Evolutionary conservation across 202 grass and related monocot species (phyloP).

Genomic region (Carex arenaria): DNA sequence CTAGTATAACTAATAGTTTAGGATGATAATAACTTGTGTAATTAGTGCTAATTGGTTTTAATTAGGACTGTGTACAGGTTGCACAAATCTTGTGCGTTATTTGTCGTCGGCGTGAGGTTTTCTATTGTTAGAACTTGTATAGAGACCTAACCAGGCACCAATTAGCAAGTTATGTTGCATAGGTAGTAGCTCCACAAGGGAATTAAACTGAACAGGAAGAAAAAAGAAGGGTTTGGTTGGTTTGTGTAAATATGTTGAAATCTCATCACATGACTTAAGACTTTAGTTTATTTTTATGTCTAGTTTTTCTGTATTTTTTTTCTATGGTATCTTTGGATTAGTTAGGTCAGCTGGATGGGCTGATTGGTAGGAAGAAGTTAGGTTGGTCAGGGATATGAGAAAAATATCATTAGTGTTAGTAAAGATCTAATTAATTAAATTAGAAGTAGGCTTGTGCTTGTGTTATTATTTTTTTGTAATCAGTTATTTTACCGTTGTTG

Average conservation of each 20-base stretch:
- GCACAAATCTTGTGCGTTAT: slow-evolving; percentile 1
- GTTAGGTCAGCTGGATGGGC: slow-evolving; percentile 19
- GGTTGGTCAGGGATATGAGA: slow-evolving; percentile 12
- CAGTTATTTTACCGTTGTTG: slow-evolving; percentile 4
- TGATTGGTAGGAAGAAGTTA: slow-evolving; percentile 28
- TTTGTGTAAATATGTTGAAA: slow-evolving; percentile 23
- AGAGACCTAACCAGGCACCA: slow-evolving; percentile 6
- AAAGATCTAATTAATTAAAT: not conserved
- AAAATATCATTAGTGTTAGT: slow-evolving; percentile 21
- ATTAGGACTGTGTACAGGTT: slow-evolving; percentile 20
- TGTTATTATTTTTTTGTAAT: slow-evolving; percentile 13
- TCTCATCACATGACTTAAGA: not conserved
- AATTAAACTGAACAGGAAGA: slow-evolving; percentile 17
- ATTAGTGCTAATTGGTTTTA: slow-evolving; percentile 21
- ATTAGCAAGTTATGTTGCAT: slow-evolving; percentile 4
- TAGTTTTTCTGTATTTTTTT: not conserved
- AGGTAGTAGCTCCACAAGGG: slow-evolving; percentile 14
- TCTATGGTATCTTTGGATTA: not conserved
- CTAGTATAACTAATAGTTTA: slow-evolving; percentile 20
- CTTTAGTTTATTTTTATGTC: slow-evolving; percentile 6
- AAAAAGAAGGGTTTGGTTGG: not conserved
- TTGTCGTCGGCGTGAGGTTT: not conserved
- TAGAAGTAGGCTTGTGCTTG: not conserved
- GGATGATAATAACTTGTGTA: not conserved
- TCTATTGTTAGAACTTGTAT: slow-evolving; percentile 19